Conservation (phyloP, 202 grass and related monocot species). For the Sporobolus alterniflorus region DNA sequence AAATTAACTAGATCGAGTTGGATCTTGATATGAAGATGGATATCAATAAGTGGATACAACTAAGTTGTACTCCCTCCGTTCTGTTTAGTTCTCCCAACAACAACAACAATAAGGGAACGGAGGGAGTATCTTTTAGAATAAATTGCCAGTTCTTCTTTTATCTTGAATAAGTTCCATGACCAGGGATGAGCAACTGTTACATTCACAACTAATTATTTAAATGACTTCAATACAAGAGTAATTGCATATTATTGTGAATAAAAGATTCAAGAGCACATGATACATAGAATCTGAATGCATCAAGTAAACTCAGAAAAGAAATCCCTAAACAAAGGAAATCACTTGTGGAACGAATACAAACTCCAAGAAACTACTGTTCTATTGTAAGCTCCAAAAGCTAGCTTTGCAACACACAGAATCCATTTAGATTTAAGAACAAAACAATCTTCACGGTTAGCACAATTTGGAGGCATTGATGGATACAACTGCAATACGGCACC, state of each 20-base stretch:
- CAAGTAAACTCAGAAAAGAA: neutral
- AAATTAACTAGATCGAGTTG: neutral
- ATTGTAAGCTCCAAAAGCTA: neutral
- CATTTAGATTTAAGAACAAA: neutral
- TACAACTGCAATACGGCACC: neutral
- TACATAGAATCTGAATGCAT: neutral
- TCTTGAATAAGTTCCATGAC: conserved; percentile 5
- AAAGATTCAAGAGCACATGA: neutral
- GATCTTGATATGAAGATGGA: neutral
- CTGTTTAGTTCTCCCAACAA: no score
- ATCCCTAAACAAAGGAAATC: neutral
- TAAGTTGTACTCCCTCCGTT: no score
- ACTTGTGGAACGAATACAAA: neutral
- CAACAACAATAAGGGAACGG: no score
- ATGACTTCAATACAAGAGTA: neutral
- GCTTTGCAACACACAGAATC: neutral
- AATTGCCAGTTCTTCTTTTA: neutral
- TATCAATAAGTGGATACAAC: neutral
- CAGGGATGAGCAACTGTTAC: neutral
- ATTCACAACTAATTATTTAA: neutral
- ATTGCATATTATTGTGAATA: neutral
- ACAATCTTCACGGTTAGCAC: neutral
- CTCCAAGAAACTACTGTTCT: neutral
- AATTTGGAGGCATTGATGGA: neutral
- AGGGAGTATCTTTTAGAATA: neutral